Percentiles rank a stretch among this genome's conserved stretches.
These are phyloP conservation scores for Caryocar brasiliense DNA, from an alignment of 441 rosid genomes.

Conservation along the genomic window DNA sequence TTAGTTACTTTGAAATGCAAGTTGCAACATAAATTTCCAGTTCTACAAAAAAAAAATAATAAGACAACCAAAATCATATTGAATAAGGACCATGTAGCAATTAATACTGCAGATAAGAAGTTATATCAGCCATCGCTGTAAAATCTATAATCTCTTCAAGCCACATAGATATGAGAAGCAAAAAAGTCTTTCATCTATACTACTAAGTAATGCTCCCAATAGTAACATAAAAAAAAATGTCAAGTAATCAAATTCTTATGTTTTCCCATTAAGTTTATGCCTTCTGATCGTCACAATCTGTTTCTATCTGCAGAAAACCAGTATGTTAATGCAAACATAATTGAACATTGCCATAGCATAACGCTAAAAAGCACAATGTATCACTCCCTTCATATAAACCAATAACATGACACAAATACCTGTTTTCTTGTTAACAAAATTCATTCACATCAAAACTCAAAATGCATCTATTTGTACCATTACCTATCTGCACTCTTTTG, in stretches of 20 bases:
- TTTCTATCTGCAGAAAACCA: background rate
- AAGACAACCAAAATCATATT: background rate
- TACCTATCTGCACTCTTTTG: conserved; percentile 45
- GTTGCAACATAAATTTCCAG: no score
- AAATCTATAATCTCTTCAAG: no score
- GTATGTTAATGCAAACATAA: background rate
- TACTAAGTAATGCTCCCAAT: no score
- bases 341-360: background rate
- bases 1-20: background rate
- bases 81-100: background rate
- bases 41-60: background rate
- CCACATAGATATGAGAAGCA: no score
- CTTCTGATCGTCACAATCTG: background rate
- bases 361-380: background rate
- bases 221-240: no score
- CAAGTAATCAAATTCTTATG: no score
- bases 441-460: no score
- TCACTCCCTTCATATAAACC: background rate
- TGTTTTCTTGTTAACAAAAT: no score
- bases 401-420: no score
- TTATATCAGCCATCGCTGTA: no score
- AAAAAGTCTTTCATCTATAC: no score
- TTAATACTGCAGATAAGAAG: background rate
- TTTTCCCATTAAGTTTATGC: no score
- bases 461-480: background rate